These are phyloP conservation scores for Meripilus lineatus DNA, from an alignment of 1,284 basidiomycete genomes.

Conservation along the genomic window DNA sequence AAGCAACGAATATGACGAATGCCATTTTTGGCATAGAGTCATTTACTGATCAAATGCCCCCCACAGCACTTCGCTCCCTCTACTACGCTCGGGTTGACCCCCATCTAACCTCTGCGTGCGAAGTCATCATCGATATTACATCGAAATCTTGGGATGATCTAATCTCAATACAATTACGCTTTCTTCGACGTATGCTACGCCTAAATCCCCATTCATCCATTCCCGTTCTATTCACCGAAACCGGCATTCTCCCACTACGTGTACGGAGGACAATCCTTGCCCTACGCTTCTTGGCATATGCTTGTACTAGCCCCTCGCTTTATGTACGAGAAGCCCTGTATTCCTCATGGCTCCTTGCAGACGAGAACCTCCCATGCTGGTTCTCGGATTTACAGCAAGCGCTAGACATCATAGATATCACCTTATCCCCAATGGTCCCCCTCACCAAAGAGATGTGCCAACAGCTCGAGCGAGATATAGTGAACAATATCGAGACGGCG, in stretches of 20 bases:
- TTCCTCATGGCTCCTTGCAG: not conserved
- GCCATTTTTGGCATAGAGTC: not conserved
- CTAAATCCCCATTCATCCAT: not conserved
- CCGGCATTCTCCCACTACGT: conserved; percentile 4
- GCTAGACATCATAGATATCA: not conserved
- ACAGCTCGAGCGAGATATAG: not conserved
- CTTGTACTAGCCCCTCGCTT: not conserved
- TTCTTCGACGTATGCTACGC: conserved; percentile 8
- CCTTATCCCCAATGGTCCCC: not conserved
- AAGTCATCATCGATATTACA: conserved; percentile 17
- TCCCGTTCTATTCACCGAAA: conserved; percentile 7
- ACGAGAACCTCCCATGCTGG: not conserved
- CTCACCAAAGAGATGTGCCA: not conserved
- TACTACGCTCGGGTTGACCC: conserved; percentile 27
- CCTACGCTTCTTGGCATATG: conserved; percentile 5
- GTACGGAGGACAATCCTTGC: conserved; percentile 2
- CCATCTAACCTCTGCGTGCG: conserved; percentile 24
- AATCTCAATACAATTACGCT: conserved; percentile 2
- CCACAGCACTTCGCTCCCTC: conserved; percentile 12
- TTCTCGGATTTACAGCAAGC: conserved; percentile 1
- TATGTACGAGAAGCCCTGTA: not conserved
- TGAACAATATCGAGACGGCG: not conserved
- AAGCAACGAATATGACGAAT: not conserved
- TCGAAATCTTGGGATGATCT: not conserved
- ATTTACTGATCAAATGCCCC: conserved; percentile 17